A percentile compares a stretch with the other conserved stretches of the same genome.
These are phyloP conservation scores for Rhizopogon rudus DNA, from an alignment of 768 basidiomycete species.

Conservation along the genomic window DNA sequence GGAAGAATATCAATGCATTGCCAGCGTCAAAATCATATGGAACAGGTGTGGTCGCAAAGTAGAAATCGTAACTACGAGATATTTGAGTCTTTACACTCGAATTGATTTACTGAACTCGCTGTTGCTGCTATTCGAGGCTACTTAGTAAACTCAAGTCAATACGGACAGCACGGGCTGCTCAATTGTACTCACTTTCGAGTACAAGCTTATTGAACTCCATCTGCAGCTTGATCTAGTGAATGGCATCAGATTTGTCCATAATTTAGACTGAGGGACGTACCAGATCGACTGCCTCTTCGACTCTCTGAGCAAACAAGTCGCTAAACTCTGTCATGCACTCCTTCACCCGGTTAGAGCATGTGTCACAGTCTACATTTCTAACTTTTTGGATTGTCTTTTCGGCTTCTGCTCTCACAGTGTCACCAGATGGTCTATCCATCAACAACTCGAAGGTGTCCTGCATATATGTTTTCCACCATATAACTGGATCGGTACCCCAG, in stretches of 20 bases:
- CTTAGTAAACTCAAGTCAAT: too few relatives aligned
- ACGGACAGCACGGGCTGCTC: too few relatives aligned
- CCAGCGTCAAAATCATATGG: too few relatives aligned
- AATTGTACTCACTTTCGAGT: too few relatives aligned
- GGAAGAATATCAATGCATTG: too few relatives aligned
- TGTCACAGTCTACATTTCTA: not conserved
- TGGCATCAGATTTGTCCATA: not conserved
- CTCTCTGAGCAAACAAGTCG: constrained; percentile 7
- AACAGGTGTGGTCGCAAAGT: too few relatives aligned
- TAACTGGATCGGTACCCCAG: not conserved
- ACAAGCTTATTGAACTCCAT: constrained; percentile 3
- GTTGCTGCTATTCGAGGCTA: too few relatives aligned
- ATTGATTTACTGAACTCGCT: too few relatives aligned
- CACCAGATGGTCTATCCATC: constrained; percentile 14
- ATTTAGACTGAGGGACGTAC: constrained; percentile 4
- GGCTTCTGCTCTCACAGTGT: constrained; percentile 1
- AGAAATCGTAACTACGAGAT: too few relatives aligned
- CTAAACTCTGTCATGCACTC: constrained; percentile 13
- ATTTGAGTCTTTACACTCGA: too few relatives aligned
- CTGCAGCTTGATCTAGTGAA: constrained; percentile 7
- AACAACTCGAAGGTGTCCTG: constrained; percentile 6
- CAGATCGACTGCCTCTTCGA: constrained; percentile 10
- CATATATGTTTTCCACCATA: constrained; percentile 24
- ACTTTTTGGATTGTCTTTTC: constrained; percentile 4
- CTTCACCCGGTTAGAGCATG: constrained; percentile 6